These are phyloP conservation scores for Xylaria hypoxylon DNA, from an alignment of 2,329 filamentous ascomycete species.

Conservation along the genomic window DNA sequence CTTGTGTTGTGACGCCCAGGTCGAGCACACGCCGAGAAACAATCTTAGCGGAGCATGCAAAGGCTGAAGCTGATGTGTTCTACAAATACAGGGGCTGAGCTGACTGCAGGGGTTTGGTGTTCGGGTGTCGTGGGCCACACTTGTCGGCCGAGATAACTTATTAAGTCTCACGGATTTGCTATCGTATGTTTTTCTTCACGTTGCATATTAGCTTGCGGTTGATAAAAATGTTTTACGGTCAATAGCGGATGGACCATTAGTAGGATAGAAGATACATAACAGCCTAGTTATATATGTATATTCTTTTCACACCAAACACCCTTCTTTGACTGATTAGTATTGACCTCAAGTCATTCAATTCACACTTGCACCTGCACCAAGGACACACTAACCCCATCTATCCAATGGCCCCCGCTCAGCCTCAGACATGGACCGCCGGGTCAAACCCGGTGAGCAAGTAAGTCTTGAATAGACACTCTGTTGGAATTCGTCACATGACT, in stretches of 20 bases:
- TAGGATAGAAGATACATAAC: slow-evolving; percentile 9
- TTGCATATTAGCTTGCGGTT: slow-evolving; percentile 4
- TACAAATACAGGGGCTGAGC: slow-evolving; percentile 15
- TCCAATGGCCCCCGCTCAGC: slow-evolving; percentile 12
- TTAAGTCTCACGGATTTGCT: slow-evolving; percentile 4
- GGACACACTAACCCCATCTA: neutral
- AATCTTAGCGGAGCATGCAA: slow-evolving; percentile 11
- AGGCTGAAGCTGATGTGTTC: slow-evolving; percentile 5
- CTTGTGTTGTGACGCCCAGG: slow-evolving; percentile 9
- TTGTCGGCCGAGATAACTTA: slow-evolving; percentile 15
- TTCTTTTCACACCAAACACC: slow-evolving; percentile 4
- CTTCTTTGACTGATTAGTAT: slow-evolving; percentile 3
- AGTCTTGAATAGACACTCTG: slow-evolving; percentile 2
- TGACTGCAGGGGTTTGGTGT: slow-evolving; percentile 6
- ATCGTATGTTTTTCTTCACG: slow-evolving; percentile 10
- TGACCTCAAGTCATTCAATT: neutral
- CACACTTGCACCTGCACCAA: neutral
- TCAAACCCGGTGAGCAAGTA: slow-evolving; percentile 16
- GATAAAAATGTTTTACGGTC: slow-evolving; percentile 10
- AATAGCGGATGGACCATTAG: neutral
- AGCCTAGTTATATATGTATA: slow-evolving; percentile 6
- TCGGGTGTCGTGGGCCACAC: slow-evolving; percentile 6
- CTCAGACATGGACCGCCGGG: slow-evolving; percentile 15
- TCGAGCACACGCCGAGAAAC: slow-evolving; percentile 8
- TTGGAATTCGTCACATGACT: slow-evolving; percentile 9